Percentiles rank a stretch among this genome's conserved stretches.
Conservation (phyloP, 2,329 filamentous ascomycete species). For the Pseudogymnoascus sp. region DNA sequence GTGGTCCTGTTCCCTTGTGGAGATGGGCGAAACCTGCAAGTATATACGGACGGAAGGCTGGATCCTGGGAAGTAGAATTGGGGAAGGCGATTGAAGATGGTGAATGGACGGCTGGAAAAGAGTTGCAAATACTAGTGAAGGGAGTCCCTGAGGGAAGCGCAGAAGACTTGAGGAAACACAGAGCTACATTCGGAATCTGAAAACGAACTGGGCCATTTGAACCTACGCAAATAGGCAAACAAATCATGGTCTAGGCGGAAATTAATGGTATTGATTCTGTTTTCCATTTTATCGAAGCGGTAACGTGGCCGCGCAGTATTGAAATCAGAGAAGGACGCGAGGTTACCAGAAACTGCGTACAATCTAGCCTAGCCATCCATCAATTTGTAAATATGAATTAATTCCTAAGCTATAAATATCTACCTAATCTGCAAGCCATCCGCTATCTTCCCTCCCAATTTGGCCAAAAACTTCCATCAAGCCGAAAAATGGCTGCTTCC, state of each 20-base stretch:
- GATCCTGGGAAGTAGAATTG: neutral
- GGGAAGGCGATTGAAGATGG: neutral
- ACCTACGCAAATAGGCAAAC: neutral
- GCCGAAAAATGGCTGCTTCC: neutral
- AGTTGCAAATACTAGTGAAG: neutral
- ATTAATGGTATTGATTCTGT: neutral
- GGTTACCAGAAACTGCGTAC: neutral
- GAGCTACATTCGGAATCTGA: neutral
- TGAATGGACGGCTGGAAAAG: neutral
- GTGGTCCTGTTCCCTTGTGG: neutral
- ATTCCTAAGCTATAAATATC: slow-evolving; percentile 8
- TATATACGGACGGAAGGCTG: neutral
- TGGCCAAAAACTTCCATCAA: neutral
- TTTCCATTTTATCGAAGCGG: neutral
- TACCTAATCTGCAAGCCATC: slow-evolving; percentile 5
- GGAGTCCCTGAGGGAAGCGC: neutral
- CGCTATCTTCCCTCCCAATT: neutral
- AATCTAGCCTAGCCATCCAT: neutral
- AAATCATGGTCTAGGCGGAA: neutral
- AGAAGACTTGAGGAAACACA: neutral
- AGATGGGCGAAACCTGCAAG: neutral
- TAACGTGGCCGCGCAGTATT: neutral
- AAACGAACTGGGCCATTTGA: neutral
- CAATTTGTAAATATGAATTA: slow-evolving; percentile 4
- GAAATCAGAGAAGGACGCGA: neutral